Evolutionary conservation across 192 early-diverging fungal species (phyloP), one percentile per base, ranked within the genome.

Genomic region (Linnemannia exigua): DNA sequence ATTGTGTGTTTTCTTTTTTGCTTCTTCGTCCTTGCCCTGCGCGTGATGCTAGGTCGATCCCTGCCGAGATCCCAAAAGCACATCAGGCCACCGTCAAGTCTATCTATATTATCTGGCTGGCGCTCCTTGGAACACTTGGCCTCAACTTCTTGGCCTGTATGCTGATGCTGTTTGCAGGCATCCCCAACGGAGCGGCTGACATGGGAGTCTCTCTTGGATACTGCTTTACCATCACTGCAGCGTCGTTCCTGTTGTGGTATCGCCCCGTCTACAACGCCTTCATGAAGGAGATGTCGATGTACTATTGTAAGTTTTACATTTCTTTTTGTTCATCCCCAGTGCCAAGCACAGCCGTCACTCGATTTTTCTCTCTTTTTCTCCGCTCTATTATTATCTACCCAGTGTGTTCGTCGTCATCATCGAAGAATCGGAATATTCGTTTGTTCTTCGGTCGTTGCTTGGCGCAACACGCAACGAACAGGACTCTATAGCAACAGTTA

Each of bases 191-290:
- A 14, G 92, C 94, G 19, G 90, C 94, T n/a, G 93, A 94, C 88
- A 93, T 97, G 88, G 96, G 95, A 17, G 95, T 95, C 2, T 91
- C 94, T 77, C 89, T 95, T 36, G 91, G 92, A 19, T 92, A 94
- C 73, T 91, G 94, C 85, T 95, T 96, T 80, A 96, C 95, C 3
- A 94, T 96, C 74, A 93, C 91, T 15, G 87, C 89, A 6, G 91
- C 91, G 3, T 95, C 95, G 72, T 95, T 97, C 88, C 95, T 96
- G 87, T 44, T 95, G 67, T 97, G 96, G 96, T 97, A 97, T 87
- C 93, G 96, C 16, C 96, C 96, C 31, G 89, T 95, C 47, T 97
- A 97, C 89, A 95, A 95, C 58, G 96, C 96, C 47, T 97, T 95
- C 81, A 93, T 94, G 92, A 96, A 95, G 89, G 95, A 96, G 81